phyloP scores from a whole-genome alignment of 2,329 filamentous ascomycete species.

The Colletotrichum sp. region DNA sequence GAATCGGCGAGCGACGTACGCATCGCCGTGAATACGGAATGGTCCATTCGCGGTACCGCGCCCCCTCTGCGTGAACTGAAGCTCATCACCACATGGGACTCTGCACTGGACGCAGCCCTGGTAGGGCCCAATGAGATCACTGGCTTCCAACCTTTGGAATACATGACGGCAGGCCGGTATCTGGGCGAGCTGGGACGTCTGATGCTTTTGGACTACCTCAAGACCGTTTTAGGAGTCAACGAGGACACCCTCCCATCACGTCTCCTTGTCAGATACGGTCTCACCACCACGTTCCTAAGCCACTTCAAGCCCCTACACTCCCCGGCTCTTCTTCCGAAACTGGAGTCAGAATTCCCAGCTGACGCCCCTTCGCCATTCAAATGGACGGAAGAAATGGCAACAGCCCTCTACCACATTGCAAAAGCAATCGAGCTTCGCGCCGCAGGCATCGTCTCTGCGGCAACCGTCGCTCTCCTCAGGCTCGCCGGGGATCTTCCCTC shows the following conservation, averaged over 20 bases:
- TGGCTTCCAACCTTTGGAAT: slow-evolving; percentile 83
- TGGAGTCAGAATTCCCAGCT: slow-evolving; percentile 59
- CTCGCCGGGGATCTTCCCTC: slow-evolving; percentile 69
- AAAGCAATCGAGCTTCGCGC: slow-evolving; percentile 75
- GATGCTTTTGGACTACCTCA: slow-evolving; percentile 70
- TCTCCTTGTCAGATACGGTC: slow-evolving; percentile 63
- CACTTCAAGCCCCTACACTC: slow-evolving; percentile 53
- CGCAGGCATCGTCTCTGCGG: slow-evolving; percentile 75
- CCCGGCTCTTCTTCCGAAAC: slow-evolving; percentile 48
- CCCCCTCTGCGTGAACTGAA: slow-evolving; percentile 66
- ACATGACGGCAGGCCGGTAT: slow-evolving; percentile 82
- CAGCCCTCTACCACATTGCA: slow-evolving; percentile 68
- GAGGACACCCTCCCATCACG: slow-evolving; percentile 56
- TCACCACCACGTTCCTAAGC: slow-evolving; percentile 77
- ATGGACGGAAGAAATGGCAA: slow-evolving; percentile 68
- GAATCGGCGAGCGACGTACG: slow-evolving; percentile 57
- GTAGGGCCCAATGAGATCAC: slow-evolving; percentile 71
- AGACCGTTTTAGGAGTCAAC: slow-evolving; percentile 42
- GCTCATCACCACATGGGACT: slow-evolving; percentile 76
- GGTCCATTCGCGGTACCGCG: slow-evolving; percentile 80
- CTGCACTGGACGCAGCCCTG: slow-evolving; percentile 67
- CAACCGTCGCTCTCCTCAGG: slow-evolving; percentile 71
- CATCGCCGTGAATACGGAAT: slow-evolving; percentile 83
- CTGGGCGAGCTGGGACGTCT: slow-evolving; percentile 78
- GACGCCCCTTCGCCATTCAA: slow-evolving; percentile 47